Evolutionary conservation across 257 asterid genomes (phyloP), one percentile per base, ranked within the genome.

Genomic region (Solanum boliviense): DNA sequence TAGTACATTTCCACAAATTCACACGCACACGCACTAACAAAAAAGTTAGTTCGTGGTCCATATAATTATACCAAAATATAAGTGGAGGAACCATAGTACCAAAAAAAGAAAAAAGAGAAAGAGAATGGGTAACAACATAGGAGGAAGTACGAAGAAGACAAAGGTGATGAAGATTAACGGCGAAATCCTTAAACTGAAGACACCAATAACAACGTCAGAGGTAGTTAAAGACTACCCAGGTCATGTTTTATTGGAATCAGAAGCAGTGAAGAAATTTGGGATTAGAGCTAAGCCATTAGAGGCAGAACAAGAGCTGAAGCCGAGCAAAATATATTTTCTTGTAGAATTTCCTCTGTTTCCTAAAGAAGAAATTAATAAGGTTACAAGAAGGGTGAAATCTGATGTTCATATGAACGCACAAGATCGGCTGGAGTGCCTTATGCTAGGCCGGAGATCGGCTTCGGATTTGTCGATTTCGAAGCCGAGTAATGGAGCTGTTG

Each of bases 321-420:
- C 96, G 84, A 89, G 87, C 13, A 95, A 91, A 91, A 87, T 92
- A 67, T 95, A 95, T 86, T 95, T 95, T 89, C 93, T 95, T 0
- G 90, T 95, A 2, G 96, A 94, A 39, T 86, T 95, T 91, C 98
- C 98, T 6, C 35, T 87, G 89, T 90, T 94, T 84, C 98, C 98
- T 0, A 89, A 88, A 13, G 84, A 89, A 4, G 88, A 88, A 41
- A 60, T 5, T 81, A 41, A 13, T 41, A 68, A 39, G 29, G 74
- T 83, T 87, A 84, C 89, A 38, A 73, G 32, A 89, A 67, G 94
- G 88, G 84, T 88, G 6, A 84, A 89, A 31, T 93, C 98, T 8
- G 89, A 48, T 9, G 90, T 93, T 41, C 86, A 71, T 39, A 70
- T 32, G 88, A 87, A 89, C 44, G 95, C 94, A 7, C 85, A 88